Percentiles rank a stretch among this genome's conserved stretches.
Conservation (phyloP, 2,329 filamentous ascomycete genomes). For the Colletotrichum agaves region DNA sequence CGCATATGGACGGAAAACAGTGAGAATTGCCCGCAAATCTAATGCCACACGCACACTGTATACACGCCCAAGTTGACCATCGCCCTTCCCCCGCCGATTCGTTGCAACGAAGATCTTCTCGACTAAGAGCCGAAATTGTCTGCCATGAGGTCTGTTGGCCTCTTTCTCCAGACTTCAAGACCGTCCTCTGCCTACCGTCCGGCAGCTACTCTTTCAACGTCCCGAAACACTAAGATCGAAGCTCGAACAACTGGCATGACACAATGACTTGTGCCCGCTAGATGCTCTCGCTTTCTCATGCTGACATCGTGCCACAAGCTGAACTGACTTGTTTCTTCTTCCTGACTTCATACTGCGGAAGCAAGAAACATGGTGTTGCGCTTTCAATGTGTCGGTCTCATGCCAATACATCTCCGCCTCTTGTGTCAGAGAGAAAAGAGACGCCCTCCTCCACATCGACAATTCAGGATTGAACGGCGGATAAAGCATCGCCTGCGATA, state of each 20-base stretch:
- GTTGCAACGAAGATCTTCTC: too few relatives aligned
- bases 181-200: not conserved
- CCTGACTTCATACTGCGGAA: constrained; percentile 11
- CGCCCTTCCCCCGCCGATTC: too few relatives aligned
- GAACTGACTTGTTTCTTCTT: constrained; percentile 21
- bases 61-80: not conserved
- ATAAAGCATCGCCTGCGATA: not conserved
- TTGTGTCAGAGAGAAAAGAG: constrained; percentile 17
- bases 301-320: constrained; percentile 8
- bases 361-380: not conserved
- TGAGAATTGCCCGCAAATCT: not conserved
- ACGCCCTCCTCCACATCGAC: constrained; percentile 4
- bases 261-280: constrained; percentile 1
- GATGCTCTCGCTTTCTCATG: not conserved
- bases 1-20: not conserved
- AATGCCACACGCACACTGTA: not conserved
- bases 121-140: not conserved
- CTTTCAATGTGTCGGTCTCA: constrained; percentile 1
- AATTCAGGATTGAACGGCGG: not conserved
- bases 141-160: not conserved
- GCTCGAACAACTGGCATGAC: not conserved
- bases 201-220: constrained; percentile 19
- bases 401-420: not conserved
- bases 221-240: constrained; percentile 13
- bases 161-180: not conserved